Evolutionary conservation across 73 alveolate genomes (phyloP).

Genomic region (Uronychia setigera): DNA sequence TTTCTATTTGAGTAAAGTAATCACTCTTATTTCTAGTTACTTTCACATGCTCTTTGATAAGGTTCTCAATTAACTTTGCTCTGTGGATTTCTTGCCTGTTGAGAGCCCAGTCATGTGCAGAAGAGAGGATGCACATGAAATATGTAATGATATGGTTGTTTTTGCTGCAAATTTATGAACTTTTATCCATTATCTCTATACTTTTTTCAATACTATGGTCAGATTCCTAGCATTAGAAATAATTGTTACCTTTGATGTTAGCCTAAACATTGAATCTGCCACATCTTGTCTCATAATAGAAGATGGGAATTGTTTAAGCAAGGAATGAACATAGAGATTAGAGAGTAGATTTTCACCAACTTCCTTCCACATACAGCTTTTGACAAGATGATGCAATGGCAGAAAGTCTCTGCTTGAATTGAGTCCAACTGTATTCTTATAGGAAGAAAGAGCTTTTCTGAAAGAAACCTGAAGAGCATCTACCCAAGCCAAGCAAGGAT

Average conservation of each 20-base stretch:
- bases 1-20: constrained; percentile 3
- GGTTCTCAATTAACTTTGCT: background rate
- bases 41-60: background rate
- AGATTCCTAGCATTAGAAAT: background rate
- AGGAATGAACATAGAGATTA: background rate
- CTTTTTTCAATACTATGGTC: background rate
- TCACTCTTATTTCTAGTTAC: constrained; percentile 5
- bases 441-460: background rate
- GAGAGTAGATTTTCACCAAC: background rate
- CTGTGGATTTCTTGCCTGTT: constrained; percentile 3
- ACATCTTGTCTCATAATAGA: background rate
- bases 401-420: background rate
- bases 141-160: background rate
- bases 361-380: background rate
- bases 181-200: background rate
- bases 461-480: background rate
- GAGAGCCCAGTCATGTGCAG: constrained; percentile 9
- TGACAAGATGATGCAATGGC: background rate
- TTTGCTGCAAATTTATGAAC: background rate
- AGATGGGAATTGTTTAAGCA: background rate
- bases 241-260: background rate
- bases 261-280: background rate
- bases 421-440: background rate
- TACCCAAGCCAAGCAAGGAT: background rate
- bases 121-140: background rate